Conservation (phyloP, 169 alveolate species). For the Plasmodium vivax region DNA sequence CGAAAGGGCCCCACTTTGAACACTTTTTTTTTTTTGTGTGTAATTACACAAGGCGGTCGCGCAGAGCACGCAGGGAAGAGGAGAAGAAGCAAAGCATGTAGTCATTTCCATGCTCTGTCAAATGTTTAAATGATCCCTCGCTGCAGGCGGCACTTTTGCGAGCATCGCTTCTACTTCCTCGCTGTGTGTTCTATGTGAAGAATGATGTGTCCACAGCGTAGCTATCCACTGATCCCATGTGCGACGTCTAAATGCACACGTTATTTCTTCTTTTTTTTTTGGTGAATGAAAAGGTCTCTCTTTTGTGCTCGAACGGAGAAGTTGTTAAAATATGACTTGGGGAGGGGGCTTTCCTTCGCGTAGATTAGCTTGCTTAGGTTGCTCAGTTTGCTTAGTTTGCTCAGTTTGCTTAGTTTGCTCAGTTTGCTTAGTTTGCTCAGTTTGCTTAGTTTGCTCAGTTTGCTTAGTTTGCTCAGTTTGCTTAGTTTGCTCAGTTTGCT, state of each 20-base stretch:
- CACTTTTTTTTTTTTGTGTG: neutral
- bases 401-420: too few species aligned
- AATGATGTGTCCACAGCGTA: neutral
- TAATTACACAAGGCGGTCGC: neutral
- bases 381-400: too few species aligned
- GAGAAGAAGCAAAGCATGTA: neutral
- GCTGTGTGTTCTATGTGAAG: neutral
- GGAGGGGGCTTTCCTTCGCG: too few species aligned
- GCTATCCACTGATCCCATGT: neutral
- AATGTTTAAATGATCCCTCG: neutral
- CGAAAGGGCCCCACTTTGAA: neutral
- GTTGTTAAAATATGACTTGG: slow-evolving; percentile 6
- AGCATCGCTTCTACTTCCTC: neutral
- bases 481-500: too few species aligned
- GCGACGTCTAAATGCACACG: neutral
- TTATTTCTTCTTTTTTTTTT: neutral
- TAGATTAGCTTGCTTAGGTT: too few species aligned
- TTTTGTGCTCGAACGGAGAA: neutral
- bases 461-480: too few species aligned
- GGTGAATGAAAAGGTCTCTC: neutral
- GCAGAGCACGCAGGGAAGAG: neutral
- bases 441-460: too few species aligned
- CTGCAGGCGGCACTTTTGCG: neutral
- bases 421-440: too few species aligned
- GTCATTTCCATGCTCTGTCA: neutral